phyloP scores from a whole-genome alignment of 2,329 filamentous ascomycete species.

The Hymenoscyphus repandus region DNA sequence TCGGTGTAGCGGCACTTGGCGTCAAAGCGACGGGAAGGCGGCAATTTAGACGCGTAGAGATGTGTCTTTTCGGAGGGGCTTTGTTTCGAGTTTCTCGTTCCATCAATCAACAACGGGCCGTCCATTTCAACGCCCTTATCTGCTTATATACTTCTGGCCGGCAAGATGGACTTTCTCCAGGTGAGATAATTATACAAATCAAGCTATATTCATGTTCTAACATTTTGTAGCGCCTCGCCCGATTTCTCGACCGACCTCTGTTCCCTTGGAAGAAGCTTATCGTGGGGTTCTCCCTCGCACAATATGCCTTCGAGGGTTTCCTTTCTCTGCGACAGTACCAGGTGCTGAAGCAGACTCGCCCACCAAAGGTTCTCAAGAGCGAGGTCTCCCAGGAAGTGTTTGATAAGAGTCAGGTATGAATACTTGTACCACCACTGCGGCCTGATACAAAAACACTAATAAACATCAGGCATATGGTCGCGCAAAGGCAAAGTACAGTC shows the following conservation, averaged over 20 bases:
- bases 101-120: neutral
- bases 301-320: slow-evolving; percentile 86
- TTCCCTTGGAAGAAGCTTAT: slow-evolving; percentile 98
- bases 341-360: slow-evolving; percentile 71
- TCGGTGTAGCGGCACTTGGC: too few species aligned
- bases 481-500: slow-evolving; percentile 86
- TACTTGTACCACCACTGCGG: neutral
- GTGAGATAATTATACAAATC: slow-evolving; percentile 15
- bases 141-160: neutral
- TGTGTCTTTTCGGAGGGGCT: neutral
- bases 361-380: slow-evolving; percentile 80
- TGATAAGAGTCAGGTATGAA: slow-evolving; percentile 76
- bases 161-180: slow-evolving; percentile 33
- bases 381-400: slow-evolving; percentile 88
- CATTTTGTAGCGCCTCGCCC: slow-evolving; percentile 60
- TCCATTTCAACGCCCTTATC: neutral
- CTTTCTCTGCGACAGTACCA: slow-evolving; percentile 87
- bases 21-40: too few species aligned
- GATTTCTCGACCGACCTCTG: slow-evolving; percentile 80
- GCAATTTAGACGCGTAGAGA: too few species aligned
- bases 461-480: slow-evolving; percentile 72
- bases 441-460: slow-evolving; percentile 10
- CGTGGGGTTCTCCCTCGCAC: slow-evolving; percentile 85
- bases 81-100: neutral
- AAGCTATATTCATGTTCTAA: slow-evolving; percentile 10